phyloP scores from a whole-genome alignment of 1,284 basidiomycete species.

The Chiua sp. region DNA sequence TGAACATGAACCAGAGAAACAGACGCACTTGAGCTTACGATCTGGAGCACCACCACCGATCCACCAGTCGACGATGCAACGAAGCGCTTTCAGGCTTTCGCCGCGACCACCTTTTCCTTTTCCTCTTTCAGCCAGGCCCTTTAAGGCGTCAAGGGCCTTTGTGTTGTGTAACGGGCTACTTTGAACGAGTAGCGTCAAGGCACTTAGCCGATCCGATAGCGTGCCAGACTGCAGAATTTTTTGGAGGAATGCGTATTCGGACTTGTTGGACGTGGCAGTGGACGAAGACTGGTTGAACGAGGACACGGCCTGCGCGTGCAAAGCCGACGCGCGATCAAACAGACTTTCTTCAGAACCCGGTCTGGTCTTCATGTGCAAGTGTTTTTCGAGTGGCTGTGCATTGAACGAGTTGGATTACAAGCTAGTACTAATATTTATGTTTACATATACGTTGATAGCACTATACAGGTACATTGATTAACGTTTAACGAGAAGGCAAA shows the following conservation, averaged over 20 bases:
- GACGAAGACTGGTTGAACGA: slow-evolving; percentile 49
- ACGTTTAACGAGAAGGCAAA: no score
- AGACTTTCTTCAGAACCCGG: slow-evolving; percentile 27
- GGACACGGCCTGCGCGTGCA: slow-evolving; percentile 57
- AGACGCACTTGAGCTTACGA: slow-evolving; percentile 80
- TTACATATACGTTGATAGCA: no score
- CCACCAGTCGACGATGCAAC: slow-evolving; percentile 98
- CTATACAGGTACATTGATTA: no score
- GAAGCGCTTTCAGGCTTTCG: slow-evolving; percentile 88
- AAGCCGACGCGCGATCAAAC: slow-evolving; percentile 51
- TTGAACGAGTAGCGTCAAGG: slow-evolving; percentile 90
- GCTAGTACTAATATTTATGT: no score
- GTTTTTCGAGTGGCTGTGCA: not conserved
- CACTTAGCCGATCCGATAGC: slow-evolving; percentile 92
- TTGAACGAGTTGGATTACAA: no score
- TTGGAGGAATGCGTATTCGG: slow-evolving; percentile 83
- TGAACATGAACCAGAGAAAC: not conserved
- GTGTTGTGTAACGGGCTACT: slow-evolving; percentile 92
- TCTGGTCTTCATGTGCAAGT: not conserved
- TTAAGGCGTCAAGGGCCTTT: slow-evolving; percentile 79
- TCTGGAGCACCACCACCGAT: slow-evolving; percentile 85
- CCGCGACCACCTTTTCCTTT: slow-evolving; percentile 89
- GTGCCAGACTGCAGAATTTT: slow-evolving; percentile 90
- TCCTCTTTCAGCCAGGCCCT: slow-evolving; percentile 75
- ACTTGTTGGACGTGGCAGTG: slow-evolving; percentile 43